Conservation (phyloP, 352 stramenopile genomes). For the Globisporangium cystogenes region DNA sequence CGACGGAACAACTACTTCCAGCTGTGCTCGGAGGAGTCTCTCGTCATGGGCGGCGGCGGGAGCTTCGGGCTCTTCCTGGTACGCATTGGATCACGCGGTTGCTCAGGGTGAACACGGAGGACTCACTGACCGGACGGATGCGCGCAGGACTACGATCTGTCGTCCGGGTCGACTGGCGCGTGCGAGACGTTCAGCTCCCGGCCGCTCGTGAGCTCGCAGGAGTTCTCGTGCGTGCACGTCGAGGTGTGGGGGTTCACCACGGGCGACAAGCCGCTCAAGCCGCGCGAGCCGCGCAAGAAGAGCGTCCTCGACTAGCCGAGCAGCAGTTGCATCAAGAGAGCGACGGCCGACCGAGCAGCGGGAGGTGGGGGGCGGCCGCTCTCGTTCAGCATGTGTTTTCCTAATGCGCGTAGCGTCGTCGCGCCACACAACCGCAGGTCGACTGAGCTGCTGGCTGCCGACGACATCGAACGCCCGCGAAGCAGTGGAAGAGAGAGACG, state of each 20-base stretch:
- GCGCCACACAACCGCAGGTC: too few species aligned
- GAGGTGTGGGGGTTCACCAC: conserved; percentile 85
- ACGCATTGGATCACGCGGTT: conserved; percentile 5
- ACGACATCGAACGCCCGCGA: background rate
- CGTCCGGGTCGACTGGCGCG: conserved; percentile 71
- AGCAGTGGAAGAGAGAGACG: too few species aligned
- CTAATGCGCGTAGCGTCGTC: too few species aligned
- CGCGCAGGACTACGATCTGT: conserved; percentile 77
- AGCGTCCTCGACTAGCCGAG: conserved; percentile 58
- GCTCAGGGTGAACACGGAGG: conserved; percentile 2
- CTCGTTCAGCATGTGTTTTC: too few species aligned
- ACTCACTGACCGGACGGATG: too few species aligned
- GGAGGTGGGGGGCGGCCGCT: too few species aligned
- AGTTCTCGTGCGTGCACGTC: conserved; percentile 78
- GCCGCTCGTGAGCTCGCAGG: conserved; percentile 66
- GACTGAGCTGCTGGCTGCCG: too few species aligned
- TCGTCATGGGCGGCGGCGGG: conserved; percentile 88
- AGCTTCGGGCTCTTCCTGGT: conserved; percentile 88
- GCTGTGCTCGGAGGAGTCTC: conserved; percentile 86
- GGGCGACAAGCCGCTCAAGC: conserved; percentile 34
- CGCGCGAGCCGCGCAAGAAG: conserved; percentile 39
- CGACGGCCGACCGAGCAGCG: background rate
- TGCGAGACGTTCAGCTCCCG: conserved; percentile 87
- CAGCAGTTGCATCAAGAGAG: background rate
- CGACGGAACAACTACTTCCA: conserved; percentile 90